These are phyloP conservation scores for Trametes coccinea DNA, from an alignment of 768 basidiomycete genomes.

Conservation along the genomic window DNA sequence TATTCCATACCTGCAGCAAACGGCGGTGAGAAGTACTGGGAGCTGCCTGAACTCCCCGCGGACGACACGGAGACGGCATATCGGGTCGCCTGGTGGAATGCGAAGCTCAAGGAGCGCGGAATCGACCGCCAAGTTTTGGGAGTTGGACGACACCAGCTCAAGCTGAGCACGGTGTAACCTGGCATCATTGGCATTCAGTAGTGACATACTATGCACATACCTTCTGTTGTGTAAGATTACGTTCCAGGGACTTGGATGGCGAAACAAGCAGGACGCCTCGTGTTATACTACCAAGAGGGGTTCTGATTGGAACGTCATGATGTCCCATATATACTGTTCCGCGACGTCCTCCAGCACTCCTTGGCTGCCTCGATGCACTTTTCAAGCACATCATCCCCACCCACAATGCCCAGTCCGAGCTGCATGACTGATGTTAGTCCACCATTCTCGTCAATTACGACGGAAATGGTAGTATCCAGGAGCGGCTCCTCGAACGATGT, in stretches of 20 bases:
- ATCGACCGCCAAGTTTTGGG: slow-evolving; percentile 21
- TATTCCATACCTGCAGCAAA: slow-evolving; percentile 20
- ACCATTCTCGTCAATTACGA: slow-evolving; percentile 55
- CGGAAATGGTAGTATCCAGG: slow-evolving; percentile 66
- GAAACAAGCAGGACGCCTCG: neutral
- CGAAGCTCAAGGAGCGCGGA: slow-evolving; percentile 21
- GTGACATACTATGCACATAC: neutral
- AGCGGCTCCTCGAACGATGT: slow-evolving; percentile 90
- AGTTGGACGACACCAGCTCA: slow-evolving; percentile 19
- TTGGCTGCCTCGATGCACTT: slow-evolving; percentile 44
- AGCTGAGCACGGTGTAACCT: slow-evolving; percentile 6
- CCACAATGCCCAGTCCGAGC: slow-evolving; percentile 45
- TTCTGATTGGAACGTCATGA: neutral
- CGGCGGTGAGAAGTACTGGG: slow-evolving; percentile 16
- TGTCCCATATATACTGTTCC: slow-evolving; percentile 9
- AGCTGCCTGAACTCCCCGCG: slow-evolving; percentile 20
- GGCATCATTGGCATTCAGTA: too few species aligned
- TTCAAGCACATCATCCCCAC: slow-evolving; percentile 35
- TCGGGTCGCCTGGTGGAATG: slow-evolving; percentile 28
- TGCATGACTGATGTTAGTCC: slow-evolving; percentile 55
- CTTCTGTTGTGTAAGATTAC: neutral
- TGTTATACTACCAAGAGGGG: neutral
- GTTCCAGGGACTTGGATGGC: too few species aligned
- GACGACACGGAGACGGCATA: slow-evolving; percentile 18
- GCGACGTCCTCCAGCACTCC: slow-evolving; percentile 7